Base-by-base conservation (phyloP, 164 flowering plant genomes). In the Protea cynaroides region DNA sequence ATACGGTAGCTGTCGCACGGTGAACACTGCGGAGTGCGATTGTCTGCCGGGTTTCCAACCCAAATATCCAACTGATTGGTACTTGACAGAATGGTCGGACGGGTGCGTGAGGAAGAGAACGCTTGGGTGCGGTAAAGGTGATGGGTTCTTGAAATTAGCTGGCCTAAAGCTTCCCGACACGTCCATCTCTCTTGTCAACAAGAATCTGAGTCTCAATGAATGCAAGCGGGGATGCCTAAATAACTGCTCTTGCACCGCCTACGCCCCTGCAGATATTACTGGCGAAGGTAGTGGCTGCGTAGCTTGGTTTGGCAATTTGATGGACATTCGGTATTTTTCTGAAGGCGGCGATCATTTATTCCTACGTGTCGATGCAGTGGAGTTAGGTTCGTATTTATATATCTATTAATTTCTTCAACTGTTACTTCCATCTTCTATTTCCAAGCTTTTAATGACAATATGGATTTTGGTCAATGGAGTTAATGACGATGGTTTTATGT, bases 171-270 rank as follows among this genome's bases (percentile, higher is more conserved):
- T 78, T 58, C 77, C 78, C 9, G 82, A 73, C 34, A 67, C 61
- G 1, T 46, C 67, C 0, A 44, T 37, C 0, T 60, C 74, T 0
- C 53, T 25, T 25, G 80, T 79, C 15, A 71, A 75, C 43, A 34
- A 23, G 59, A 70, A 49, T 4, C 62, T 76, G 72, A 61, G 60
- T 37, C 55, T 77, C 0, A 58, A 75, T 25, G 78, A 78, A 9
- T 86, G 90, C 49, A 25, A 29, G 55, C 37, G 24, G 25, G 64
- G 23, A 12, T 81, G 87, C 60, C 56, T 72, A 71, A 61, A 21
- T 52, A 70, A 81, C 56, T 83, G 85, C 58, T 71, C 78, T 11
- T 83, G 87, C 67, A 37, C 46, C 25, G 87, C 77, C 0, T 80
- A 71, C 53, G 58, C 83, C 0, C 66, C 25, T 37, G 25, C 65